phyloP scores from a whole-genome alignment of 148 eudicot species.

The Pharnaceum exiguum region DNA sequence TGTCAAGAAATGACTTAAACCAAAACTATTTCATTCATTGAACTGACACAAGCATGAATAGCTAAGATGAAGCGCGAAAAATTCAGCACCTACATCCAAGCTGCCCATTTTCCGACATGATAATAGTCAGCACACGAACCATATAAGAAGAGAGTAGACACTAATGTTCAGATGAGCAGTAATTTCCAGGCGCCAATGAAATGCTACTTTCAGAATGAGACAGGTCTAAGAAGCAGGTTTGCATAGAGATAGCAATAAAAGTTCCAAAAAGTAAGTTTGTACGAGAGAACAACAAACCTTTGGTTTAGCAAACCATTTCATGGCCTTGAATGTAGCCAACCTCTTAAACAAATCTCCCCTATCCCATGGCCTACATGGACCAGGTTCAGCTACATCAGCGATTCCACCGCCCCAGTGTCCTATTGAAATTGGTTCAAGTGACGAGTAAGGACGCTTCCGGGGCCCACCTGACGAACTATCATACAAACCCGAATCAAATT shows the following conservation, averaged over 20 bases:
- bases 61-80: too few relatives aligned
- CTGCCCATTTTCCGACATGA: too few relatives aligned
- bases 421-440: conserved; percentile 23
- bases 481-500: not conserved
- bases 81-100: too few relatives aligned
- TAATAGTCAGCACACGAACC: too few relatives aligned
- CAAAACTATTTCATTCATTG: too few relatives aligned
- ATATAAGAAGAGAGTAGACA: not conserved
- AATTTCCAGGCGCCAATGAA: not conserved
- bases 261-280: too few relatives aligned
- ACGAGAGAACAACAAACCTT: conserved; percentile 46
- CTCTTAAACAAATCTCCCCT: conserved; percentile 76
- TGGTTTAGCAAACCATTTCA: conserved; percentile 99
- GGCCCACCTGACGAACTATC: conserved; percentile 38
- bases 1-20: too few relatives aligned
- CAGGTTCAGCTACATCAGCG: conserved; percentile 36
- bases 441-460: conserved; percentile 47
- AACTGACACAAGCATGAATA: too few relatives aligned
- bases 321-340: conserved; percentile 88
- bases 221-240: not conserved
- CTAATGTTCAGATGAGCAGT: not conserved
- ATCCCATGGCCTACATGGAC: conserved; percentile 88
- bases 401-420: conserved; percentile 32
- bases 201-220: not conserved
- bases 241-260: not conserved